Evolutionary conservation across 78 protist genomes (phyloP), one percentile per base, ranked within the genome.

Genomic region (Guillardia theta): DNA sequence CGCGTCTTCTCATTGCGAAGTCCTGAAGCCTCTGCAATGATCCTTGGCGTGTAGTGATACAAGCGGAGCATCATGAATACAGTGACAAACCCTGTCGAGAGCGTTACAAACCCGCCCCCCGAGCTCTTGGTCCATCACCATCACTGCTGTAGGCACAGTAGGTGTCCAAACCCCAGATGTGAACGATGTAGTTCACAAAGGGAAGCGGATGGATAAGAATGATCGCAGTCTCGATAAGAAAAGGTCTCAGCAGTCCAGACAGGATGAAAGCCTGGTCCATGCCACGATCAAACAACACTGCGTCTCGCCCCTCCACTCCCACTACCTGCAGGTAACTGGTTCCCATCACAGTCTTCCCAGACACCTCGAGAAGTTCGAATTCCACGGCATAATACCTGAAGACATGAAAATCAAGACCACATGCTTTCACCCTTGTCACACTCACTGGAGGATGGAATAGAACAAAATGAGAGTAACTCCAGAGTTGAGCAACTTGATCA

Each of bases 161-260:
- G 46, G 83, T 70, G 41, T 70, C 83, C 41, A 70, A 43, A 33
- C 90, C 90, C 90, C 90, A 80, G 0, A 80, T 30, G 33, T 39
- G 48, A 6, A 80, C 90, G 48, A 44, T 80, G 90, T 80, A 80
- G 90, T 80, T 80, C 44, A 80, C 90, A 80, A 80, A 80, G 1
- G 90, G 90, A 27, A 80, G 33, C 90, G 90, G 90, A 30, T 80
- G 90, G 33, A 80, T n/a, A 22, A 80, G 21, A 1, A 39, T 24
- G 48, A 80, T 44, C 21, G 10, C 45, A 19, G 50, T 44, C 53
- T 80, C 90, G 36, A 80, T 15, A 2, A 44, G 27, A 27, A 80
- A 1, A 1, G 90, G 90, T 27, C 6, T 3, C 27, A 44, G 2
- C 21, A 80, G 8, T 4, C 90, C 90, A 22, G 90, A 80, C 8